Conservation (phyloP, 192 early-diverging fungal species). For the Coemansia javaensis region DNA sequence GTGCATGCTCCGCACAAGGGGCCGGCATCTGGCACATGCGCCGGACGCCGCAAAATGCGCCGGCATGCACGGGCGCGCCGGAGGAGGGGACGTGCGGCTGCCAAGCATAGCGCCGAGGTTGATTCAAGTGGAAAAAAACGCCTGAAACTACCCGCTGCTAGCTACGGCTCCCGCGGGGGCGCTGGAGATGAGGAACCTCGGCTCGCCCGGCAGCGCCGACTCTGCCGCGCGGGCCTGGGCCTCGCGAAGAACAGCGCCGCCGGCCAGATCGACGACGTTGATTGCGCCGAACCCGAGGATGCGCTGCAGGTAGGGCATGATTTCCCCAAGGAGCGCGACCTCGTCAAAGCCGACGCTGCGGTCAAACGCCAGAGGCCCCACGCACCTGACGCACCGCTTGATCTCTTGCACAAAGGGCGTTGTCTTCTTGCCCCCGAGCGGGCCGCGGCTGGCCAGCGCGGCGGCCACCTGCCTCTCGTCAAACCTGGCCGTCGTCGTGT, state of each 20-base stretch:
- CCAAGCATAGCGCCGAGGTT: too few relatives aligned
- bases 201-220: slow-evolving; percentile 43
- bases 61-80: too few relatives aligned
- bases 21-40: too few relatives aligned
- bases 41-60: too few relatives aligned
- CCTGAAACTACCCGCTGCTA: too few relatives aligned
- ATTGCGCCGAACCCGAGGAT: slow-evolving; percentile 57
- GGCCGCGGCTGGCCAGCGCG: slow-evolving; percentile 58
- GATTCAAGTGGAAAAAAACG: too few relatives aligned
- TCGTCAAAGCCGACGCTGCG: slow-evolving; percentile 82
- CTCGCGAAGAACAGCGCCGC: slow-evolving; percentile 27
- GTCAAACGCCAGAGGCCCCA: slow-evolving; percentile 71
- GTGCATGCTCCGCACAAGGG: too few relatives aligned
- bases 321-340: slow-evolving; percentile 56
- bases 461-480: slow-evolving; percentile 70
- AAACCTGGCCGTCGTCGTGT: slow-evolving; percentile 56
- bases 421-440: slow-evolving; percentile 89
- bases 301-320: slow-evolving; percentile 55
- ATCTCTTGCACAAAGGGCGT: slow-evolving; percentile 93
- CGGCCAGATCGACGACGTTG: slow-evolving; percentile 42
- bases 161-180: too few relatives aligned
- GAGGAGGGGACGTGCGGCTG: too few relatives aligned
- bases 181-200: slow-evolving; percentile 36
- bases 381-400: slow-evolving; percentile 70
- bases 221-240: slow-evolving; percentile 29